Evolutionary conservation across 768 basidiomycete species (phyloP).

Genomic region (Agrocybe praecox): DNA sequence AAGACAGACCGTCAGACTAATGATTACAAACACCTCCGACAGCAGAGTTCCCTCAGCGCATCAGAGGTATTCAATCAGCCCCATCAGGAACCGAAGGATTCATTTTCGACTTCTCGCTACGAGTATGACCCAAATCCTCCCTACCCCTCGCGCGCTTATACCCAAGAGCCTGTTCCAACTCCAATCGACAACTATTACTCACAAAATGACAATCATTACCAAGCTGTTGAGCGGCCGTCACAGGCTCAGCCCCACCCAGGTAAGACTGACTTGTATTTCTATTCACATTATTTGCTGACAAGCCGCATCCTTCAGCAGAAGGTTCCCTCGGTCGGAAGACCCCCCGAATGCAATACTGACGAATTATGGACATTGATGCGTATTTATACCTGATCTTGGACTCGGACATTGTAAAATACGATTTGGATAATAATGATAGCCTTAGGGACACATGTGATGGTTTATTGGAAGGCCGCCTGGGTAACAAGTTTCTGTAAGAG

Average conservation of each 20-base stretch:
- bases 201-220: constrained; percentile 22
- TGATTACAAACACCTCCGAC: constrained; percentile 50
- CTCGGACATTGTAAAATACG: constrained; percentile 14
- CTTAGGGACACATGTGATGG: constrained; percentile 5
- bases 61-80: constrained; percentile 58
- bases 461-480: not conserved
- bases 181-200: constrained; percentile 29
- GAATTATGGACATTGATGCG: constrained; percentile 1
- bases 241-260: constrained; percentile 48
- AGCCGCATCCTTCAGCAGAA: constrained; percentile 33
- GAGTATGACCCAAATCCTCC: constrained; percentile 34
- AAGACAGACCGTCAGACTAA: constrained; percentile 20
- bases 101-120: constrained; percentile 34
- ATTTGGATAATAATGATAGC: not conserved
- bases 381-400: constrained; percentile 7
- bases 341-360: constrained; percentile 27
- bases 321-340: constrained; percentile 46
- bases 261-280: constrained; percentile 26
- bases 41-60: constrained; percentile 55
- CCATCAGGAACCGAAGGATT: constrained; percentile 47
- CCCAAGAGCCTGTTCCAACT: constrained; percentile 40
- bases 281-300: not conserved
- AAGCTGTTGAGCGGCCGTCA: constrained; percentile 36
- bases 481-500: constrained; percentile 3
- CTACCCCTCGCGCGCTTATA: constrained; percentile 34